Evolutionary conservation across 2,329 filamentous ascomycete genomes (phyloP), one percentile per base, ranked within the genome.

Genomic region (Cylindrodendrum hubeiense): DNA sequence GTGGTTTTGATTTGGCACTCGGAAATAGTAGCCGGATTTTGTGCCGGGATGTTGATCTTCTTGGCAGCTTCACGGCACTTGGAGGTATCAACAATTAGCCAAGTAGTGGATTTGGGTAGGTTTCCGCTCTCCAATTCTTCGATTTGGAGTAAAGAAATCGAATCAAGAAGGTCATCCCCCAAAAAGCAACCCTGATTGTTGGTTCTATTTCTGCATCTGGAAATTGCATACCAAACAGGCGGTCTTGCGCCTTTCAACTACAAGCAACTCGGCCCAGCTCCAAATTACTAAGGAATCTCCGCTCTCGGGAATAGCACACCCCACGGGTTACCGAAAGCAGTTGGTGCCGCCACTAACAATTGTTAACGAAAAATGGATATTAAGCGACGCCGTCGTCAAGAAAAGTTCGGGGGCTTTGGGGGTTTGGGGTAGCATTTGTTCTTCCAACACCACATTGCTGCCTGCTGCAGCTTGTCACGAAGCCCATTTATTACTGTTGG

Each of bases 371-470:
- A 47, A 28, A 21, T 28, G 28, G 26, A n/a, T 21, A 28, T 26
- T 26, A 33, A 53, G 47, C 50, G 47, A 53, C 39, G 50, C 39
- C 39, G 49, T 41, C 21, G 39, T 49, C 24, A 39, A 39, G 30
- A 52, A 60, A 54, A 60, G 26, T 47, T 60, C 57, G 57, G 41
- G 57, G 57, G 49, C 37, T 26, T 41, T 60, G 49, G 57, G 46
- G 57, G 50, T 47, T 47, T 52, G 24, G 33, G 17, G 13, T 53
- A 19, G 26, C 37, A 47, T 30, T 39, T 33, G 46, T 53, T 41
- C 44, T 47, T 39, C 37, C 33, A 26, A 19, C 21, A 54, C 47
- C 41, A 12, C 51, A 53, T 26, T 44, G 41, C 28, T 15, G 50
- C 19, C 33, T 8, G 10, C n/a, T 12, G 8, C n/a, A 19, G 19